Evolutionary conservation across 306 rosid genomes (phyloP).

Genomic region (Casuarina glauca): DNA sequence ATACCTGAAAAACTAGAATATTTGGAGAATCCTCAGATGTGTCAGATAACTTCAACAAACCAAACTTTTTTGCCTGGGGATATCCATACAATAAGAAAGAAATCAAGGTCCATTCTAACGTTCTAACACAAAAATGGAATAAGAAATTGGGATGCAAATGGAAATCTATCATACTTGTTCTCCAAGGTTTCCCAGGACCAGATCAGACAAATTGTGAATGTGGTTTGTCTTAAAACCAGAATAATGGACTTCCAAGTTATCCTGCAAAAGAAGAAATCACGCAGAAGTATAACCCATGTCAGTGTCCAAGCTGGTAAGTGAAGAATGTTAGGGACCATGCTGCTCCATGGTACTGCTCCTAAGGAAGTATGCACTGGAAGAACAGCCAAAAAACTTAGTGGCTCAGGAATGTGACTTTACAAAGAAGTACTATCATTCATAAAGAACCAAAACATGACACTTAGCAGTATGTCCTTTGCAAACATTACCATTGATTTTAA

Average conservation of each 20-base stretch:
- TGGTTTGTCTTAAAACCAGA: conserved; percentile 80
- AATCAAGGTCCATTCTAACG: conserved; percentile 16
- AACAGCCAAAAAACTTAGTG: neutral
- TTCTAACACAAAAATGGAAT: neutral
- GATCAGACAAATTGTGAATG: conserved; percentile 90
- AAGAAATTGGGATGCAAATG: conserved; percentile 20
- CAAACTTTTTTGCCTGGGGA: conserved; percentile 57
- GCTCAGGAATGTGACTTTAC: neutral
- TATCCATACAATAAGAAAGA: conserved; percentile 27
- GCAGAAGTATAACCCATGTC: conserved; percentile 14
- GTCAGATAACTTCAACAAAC: conserved; percentile 72
- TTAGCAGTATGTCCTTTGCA: conserved; percentile 15
- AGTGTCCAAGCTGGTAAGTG: conserved; percentile 3
- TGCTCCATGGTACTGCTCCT: neutral
- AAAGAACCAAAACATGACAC: conserved; percentile 11
- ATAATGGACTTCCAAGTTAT: conserved; percentile 72
- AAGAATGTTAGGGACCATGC: conserved; percentile 1
- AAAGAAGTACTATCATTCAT: neutral
- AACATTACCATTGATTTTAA: conserved; percentile 76
- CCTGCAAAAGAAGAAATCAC: conserved; percentile 52
- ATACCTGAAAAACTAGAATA: conserved; percentile 86
- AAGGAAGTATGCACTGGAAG: neutral
- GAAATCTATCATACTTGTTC: conserved; percentile 54
- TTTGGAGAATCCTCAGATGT: conserved; percentile 66
- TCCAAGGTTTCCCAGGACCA: conserved; percentile 74